Base-by-base conservation (phyloP, 306 rosid species). In the Castanea sativa region DNA sequence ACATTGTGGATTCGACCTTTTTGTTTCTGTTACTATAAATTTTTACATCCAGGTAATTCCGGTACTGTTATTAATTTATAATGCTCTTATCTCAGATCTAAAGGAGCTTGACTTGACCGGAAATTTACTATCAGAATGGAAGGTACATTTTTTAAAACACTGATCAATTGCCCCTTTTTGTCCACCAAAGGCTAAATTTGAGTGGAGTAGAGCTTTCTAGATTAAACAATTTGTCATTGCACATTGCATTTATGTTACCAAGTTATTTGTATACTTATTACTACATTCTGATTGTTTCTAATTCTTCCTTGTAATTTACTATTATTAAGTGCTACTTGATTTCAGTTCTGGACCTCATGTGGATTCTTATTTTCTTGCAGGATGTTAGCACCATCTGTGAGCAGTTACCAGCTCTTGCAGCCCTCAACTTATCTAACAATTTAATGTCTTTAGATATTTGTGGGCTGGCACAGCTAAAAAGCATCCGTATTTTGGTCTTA, bases 81-180 rank as follows among this genome's bases (percentile, higher is more conserved):
- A 30, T 85, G 73, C 64, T 75, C 76, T 76, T 33, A 29, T 78
- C 86, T 73, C 87, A 94, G 99, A 89, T 86, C 69, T 92, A 55
- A 88, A 83, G 85, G 93, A 87, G 88, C 97, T 95, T 75, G 97
- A 92, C 85, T 87, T 92, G 84, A 91, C 96, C 20, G 97, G 98
- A 87, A 95, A 92, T 88, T 85, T 95, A 73, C 88, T 95, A 63
- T 91, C 91, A 13, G 91, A 92, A 69, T 92, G 99, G 99, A 90
- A 86, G 97, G 99, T 94, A 85, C 74, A 71, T 78, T 76, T 65
- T 43, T 9, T 56, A 43, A 84, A 77, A 67, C 41, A 81, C 29
- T 72, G 82, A 79, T 72, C 7, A 4, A 52, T 20, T 84, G 35
- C 41, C 15, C 53, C 35, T 43, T 71, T 73, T 60, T 73, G 55